Percentiles rank a stretch among this genome's conserved stretches.
Evolutionary conservation across 1,284 basidiomycete genomes (phyloP).

Genomic region (Inonotus obliquus): DNA sequence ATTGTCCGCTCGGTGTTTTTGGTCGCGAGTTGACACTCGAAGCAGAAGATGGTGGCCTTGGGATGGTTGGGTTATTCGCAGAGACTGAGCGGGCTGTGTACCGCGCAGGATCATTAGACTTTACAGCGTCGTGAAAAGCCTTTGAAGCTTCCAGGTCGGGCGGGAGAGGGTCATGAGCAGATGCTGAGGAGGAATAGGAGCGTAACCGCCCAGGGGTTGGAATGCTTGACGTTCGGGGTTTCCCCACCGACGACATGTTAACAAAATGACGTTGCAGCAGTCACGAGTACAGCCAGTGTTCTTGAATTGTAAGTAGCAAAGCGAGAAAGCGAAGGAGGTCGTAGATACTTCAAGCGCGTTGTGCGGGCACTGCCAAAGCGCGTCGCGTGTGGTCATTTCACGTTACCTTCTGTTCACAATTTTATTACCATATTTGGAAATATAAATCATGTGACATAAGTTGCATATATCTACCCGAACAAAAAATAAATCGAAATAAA

Average conservation of each 20-base stretch:
- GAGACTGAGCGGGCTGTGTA: conserved; percentile 50
- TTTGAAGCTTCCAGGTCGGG: conserved; percentile 1
- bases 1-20: conserved; percentile 48
- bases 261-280: not conserved
- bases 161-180: conserved; percentile 6
- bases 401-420: not conserved
- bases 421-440: not conserved
- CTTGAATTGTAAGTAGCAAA: not conserved
- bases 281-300: not conserved
- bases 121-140: conserved; percentile 62
- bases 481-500: too few relatives aligned
- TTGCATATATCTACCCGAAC: too few relatives aligned
- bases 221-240: conserved; percentile 13
- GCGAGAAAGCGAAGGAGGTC: not conserved
- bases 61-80: conserved; percentile 33
- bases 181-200: conserved; percentile 17
- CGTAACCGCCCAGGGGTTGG: conserved; percentile 15
- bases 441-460: not conserved
- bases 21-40: conserved; percentile 39
- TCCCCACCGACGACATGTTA: conserved; percentile 5
- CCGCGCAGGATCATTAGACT: conserved; percentile 69
- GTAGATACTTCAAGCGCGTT: not conserved
- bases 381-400: not conserved
- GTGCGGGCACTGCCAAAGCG: not conserved
- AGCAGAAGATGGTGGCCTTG: conserved; percentile 46